A percentile compares a stretch with the other conserved stretches of the same genome.
phyloP scores from a whole-genome alignment of 2,329 filamentous ascomycete genomes.

The Hortaea werneckii region DNA sequence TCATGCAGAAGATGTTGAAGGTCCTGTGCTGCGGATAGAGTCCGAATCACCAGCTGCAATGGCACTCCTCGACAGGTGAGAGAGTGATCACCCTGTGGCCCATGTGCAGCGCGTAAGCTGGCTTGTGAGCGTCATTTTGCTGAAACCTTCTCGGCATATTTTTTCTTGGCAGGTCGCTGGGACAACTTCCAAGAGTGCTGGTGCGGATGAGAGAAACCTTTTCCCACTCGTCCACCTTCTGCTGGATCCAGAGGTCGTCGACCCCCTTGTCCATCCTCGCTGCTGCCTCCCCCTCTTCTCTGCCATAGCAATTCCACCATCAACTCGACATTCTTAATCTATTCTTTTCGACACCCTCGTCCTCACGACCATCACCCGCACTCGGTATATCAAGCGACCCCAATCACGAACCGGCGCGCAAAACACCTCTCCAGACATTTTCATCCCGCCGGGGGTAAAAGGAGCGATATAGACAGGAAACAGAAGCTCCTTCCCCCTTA shows the following conservation, averaged over 20 bases:
- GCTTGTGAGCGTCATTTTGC: not conserved
- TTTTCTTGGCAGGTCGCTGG: not conserved
- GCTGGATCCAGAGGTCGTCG: not conserved
- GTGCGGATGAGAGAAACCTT: not conserved
- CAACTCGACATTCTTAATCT: not conserved
- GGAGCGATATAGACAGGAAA: too few relatives aligned
- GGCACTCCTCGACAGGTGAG: not conserved
- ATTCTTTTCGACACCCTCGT: too few relatives aligned
- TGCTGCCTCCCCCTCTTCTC: not conserved
- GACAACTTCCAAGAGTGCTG: not conserved
- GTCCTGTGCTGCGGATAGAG: constrained; percentile 70
- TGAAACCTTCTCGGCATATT: not conserved
- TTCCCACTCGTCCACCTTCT: not conserved
- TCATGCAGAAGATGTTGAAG: constrained; percentile 89
- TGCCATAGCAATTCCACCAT: not conserved
- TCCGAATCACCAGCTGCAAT: not conserved
- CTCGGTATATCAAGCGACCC: too few relatives aligned
- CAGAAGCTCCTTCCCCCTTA: too few relatives aligned
- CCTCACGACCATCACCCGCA: too few relatives aligned
- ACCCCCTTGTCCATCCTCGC: not conserved
- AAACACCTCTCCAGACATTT: too few relatives aligned
- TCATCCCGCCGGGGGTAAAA: too few relatives aligned
- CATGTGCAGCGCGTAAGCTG: not conserved
- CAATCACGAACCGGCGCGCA: too few relatives aligned
- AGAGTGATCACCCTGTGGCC: not conserved